Conservation (phyloP, 345 rosid genomes). For the Physaria fendleri region DNA sequence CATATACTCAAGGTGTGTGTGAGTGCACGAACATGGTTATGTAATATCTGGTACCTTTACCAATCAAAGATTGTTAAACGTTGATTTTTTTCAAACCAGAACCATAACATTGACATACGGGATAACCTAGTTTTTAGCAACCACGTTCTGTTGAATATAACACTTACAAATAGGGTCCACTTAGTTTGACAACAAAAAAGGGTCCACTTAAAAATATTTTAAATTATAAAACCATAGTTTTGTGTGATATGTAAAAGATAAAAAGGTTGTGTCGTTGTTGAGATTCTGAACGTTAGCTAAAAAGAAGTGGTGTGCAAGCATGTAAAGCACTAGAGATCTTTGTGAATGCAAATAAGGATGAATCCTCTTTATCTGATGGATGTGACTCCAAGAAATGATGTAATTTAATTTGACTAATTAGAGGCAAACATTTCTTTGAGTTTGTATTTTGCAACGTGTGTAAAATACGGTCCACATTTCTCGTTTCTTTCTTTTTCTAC, state of each 20-base stretch:
- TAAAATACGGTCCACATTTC: conserved; percentile 27
- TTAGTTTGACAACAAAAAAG: too few species aligned
- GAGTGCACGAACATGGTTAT: neutral
- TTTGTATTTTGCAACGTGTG: conserved; percentile 28
- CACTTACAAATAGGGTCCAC: neutral
- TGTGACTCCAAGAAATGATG: conserved; percentile 24
- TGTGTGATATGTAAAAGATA: neutral
- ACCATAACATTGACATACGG: neutral
- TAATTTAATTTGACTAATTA: conserved; percentile 14
- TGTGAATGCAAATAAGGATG: conserved; percentile 15
- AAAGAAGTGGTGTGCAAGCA: conserved; percentile 12
- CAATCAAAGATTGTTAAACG: conserved; percentile 5
- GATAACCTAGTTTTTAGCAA: neutral
- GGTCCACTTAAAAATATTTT: too few species aligned
- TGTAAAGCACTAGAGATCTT: conserved; percentile 13
- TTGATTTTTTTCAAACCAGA: conserved; percentile 11
- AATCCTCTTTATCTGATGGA: conserved; percentile 22
- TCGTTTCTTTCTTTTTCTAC: neutral
- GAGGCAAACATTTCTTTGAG: conserved; percentile 16
- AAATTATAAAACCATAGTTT: neutral
- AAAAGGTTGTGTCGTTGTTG: neutral
- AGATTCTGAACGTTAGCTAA: neutral
- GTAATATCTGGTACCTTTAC: conserved; percentile 4
- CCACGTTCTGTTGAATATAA: neutral
- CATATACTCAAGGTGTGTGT: neutral